Evolutionary conservation across 306 rosid species (phyloP).

Genomic region (Trifolium fragiferum): DNA sequence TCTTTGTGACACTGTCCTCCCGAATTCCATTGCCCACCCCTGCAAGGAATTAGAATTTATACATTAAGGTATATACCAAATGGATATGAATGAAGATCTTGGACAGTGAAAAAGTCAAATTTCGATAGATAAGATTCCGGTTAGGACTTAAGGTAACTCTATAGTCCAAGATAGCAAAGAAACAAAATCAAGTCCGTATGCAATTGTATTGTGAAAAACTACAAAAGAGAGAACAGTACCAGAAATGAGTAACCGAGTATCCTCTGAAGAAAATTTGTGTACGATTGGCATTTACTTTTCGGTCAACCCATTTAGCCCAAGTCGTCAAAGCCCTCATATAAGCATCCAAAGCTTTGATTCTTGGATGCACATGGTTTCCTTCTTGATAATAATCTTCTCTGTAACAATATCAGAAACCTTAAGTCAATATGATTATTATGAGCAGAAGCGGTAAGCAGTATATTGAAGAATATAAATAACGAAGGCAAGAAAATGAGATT

Average conservation of each 20-base stretch:
- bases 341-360: constrained; percentile 80
- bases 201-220: background rate
- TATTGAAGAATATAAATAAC: background rate
- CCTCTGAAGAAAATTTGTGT: constrained; percentile 92
- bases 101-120: no score
- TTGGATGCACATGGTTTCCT: constrained; percentile 77
- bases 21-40: constrained; percentile 97
- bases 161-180: no score
- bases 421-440: background rate
- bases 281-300: constrained; percentile 57
- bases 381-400: constrained; percentile 96
- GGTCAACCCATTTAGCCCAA: constrained; percentile 87
- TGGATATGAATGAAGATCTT: no score
- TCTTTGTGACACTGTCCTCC: constrained; percentile 92
- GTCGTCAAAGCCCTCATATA: constrained; percentile 83
- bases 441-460: background rate
- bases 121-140: no score
- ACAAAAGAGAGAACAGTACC: constrained; percentile 48
- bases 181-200: no score
- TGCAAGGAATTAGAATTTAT: constrained; percentile 44
- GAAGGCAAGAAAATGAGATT: no score
- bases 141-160: no score
- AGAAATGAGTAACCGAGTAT: constrained; percentile 89
- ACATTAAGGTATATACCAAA: background rate
- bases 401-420: constrained; percentile 36